Evolutionary conservation across 345 rosid genomes (phyloP).

Genomic region (Physaria fendleri): DNA sequence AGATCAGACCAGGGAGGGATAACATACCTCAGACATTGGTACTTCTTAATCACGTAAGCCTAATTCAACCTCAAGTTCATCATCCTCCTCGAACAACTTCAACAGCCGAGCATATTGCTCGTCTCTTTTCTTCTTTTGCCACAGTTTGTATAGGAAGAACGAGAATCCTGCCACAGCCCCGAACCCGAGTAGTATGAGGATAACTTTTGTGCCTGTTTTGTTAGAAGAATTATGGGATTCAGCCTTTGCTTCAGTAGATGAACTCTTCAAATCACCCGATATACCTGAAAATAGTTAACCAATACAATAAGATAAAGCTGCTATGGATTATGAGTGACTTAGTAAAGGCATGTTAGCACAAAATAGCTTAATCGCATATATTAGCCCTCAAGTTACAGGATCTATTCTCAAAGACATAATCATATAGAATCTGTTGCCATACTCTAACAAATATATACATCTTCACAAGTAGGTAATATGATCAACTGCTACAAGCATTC

Average conservation of each 20-base stretch:
- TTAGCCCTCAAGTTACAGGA: not conserved
- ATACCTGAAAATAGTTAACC: conserved; percentile 32
- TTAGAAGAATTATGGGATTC: conserved; percentile 32
- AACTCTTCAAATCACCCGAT: conserved; percentile 40
- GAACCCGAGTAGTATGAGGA: conserved; percentile 40
- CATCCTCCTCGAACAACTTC: conserved; percentile 94
- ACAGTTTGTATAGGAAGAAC: conserved; percentile 58
- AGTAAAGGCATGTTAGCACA: not conserved
- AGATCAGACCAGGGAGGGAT: not conserved
- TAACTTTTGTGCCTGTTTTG: conserved; percentile 42
- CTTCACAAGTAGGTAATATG: not conserved
- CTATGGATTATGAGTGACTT: not conserved
- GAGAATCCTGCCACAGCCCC: conserved; percentile 41
- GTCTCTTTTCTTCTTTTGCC: conserved; percentile 94
- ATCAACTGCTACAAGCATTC: not conserved
- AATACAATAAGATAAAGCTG: not conserved
- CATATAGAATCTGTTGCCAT: too few relatives aligned
- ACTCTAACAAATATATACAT: too few relatives aligned
- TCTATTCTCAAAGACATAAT: not conserved
- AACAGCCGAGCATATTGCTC: conserved; percentile 89
- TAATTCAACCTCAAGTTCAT: conserved; percentile 91
- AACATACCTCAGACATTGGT: conserved; percentile 12
- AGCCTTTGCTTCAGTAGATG: conserved; percentile 31
- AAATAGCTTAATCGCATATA: not conserved
- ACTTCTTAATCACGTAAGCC: conserved; percentile 68